These are phyloP conservation scores for Durusdinium trenchii DNA, from an alignment of 73 alveolate species.

Conservation along the genomic window DNA sequence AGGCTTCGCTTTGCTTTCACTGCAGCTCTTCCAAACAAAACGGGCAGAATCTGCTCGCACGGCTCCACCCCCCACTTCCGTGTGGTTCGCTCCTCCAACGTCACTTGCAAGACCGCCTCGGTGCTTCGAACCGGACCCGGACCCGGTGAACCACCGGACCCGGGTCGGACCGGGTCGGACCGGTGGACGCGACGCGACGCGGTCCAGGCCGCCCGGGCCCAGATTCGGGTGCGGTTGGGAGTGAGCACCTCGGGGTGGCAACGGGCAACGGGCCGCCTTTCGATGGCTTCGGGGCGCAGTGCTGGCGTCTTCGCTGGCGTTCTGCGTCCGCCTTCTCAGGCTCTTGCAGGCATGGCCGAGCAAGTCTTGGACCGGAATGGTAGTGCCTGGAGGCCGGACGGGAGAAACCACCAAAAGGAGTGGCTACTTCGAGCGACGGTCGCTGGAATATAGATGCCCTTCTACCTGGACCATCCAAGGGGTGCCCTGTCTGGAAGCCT, in stretches of 20 bases:
- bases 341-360: conserved; percentile 62
- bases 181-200: no score
- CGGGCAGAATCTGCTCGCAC: background rate
- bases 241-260: conserved; percentile 38
- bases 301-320: background rate
- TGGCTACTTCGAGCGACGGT: no score
- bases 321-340: background rate
- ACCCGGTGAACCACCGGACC: no score
- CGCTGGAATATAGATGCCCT: no score
- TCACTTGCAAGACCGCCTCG: conserved; percentile 47
- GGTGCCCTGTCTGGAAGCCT: no score
- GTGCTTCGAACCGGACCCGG: no score
- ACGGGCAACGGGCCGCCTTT: background rate
- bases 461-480: no score
- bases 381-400: conserved; percentile 1
- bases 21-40: background rate
- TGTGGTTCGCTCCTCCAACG: conserved; percentile 4
- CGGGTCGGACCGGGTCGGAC: no score
- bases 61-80: background rate
- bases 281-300: background rate
- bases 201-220: no score
- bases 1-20: background rate
- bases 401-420: background rate
- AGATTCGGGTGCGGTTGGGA: conserved; percentile 76
- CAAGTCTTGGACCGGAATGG: conserved; percentile 64